Evolutionary conservation across 2,329 filamentous ascomycete species (phyloP), one percentile per base, ranked within the genome.

Genomic region (Cladosporium sp.): DNA sequence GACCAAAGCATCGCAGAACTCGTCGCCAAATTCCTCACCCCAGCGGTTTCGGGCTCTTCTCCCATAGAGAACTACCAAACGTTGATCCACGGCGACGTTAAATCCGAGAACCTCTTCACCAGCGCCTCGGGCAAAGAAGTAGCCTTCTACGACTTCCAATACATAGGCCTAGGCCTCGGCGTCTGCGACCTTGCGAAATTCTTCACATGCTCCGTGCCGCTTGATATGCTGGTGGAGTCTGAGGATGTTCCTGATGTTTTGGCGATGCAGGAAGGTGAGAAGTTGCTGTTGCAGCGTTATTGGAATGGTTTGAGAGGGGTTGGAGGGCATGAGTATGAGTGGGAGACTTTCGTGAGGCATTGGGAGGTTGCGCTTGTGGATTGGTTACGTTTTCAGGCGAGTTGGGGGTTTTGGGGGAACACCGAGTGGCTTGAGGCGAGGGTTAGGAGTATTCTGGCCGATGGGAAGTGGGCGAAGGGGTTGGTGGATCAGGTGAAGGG

Each of bases 131-230:
- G 78, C 1, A 65, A 76, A 2, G 52, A 68, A 3, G 80, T 82
- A 1, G 82, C 79, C 0, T 83, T 86, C 55, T 85, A 82, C 58
- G 84, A 86, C 60, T 86, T 86, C 50, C 83, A 86, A 57, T 86
- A 86, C 56, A 75, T 78, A 0, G 84, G 84, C 0, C 64, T 84
- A 0, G 83, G 83, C 0, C 62, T 85, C 0, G 83, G 83, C 0
- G 82, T 80, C 0, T 83, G 82, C 55, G 84, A 86, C 61, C 67
- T 86, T 0, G 82, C 82, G 2, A 85, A 85, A 59, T 63, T 85
- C 0, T 83, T 85, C 53, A 85, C 82, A 0, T 85, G 82, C 62
- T 84, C 82, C 2, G 73, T 85, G 0, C 80, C 82, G 0, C 32
- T 79, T 6, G 55, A 66, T 2, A 74, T 84, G 71, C 71, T 86